phyloP scores from a whole-genome alignment of 148 eudicot species.

The Rhododendron griersonianum region DNA sequence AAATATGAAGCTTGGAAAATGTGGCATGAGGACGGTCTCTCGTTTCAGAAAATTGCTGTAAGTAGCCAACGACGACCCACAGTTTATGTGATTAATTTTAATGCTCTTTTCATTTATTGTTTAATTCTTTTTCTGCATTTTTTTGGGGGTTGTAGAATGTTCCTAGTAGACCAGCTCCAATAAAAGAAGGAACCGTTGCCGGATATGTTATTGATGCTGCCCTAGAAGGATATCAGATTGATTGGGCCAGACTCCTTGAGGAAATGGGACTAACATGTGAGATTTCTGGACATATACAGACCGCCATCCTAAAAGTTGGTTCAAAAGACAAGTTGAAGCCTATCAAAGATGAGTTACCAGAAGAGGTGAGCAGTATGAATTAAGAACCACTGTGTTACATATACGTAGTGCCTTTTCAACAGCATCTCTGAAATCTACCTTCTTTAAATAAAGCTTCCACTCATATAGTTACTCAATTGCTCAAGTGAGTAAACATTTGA shows the following conservation, averaged over 20 bases:
- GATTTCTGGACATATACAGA: conserved; percentile 30
- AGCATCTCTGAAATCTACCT: not conserved
- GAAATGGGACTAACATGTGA: conserved; percentile 55
- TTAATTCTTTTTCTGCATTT: not conserved
- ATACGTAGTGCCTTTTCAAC: not conserved
- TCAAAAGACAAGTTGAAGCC: conserved; percentile 69
- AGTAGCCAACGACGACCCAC: conserved; percentile 9
- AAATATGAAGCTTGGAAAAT: conserved; percentile 79
- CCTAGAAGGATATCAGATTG: conserved; percentile 53
- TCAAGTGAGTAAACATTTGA: not conserved
- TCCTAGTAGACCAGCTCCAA: conserved; percentile 77
- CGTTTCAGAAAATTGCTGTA: conserved; percentile 68
- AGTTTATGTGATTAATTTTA: not conserved
- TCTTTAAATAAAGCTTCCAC: not conserved
- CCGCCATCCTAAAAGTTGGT: conserved; percentile 59
- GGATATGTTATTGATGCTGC: conserved; percentile 71
- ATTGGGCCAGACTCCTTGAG: conserved; percentile 64
- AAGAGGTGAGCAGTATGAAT: conserved; percentile 49
- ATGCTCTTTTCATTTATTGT: not conserved
- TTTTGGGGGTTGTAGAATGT: conserved; percentile 35
- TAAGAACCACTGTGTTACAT: not conserved
- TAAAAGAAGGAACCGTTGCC: conserved; percentile 63
- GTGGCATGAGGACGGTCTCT: conserved; percentile 68
- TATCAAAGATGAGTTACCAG: conserved; percentile 71
- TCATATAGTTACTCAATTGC: not conserved